Percentiles rank a stretch among this genome's conserved stretches.
These are phyloP conservation scores for slime mould (Dictyostelium discoideum) DNA, from an alignment of 78 protist genomes.

Conservation along the genomic window DNA sequence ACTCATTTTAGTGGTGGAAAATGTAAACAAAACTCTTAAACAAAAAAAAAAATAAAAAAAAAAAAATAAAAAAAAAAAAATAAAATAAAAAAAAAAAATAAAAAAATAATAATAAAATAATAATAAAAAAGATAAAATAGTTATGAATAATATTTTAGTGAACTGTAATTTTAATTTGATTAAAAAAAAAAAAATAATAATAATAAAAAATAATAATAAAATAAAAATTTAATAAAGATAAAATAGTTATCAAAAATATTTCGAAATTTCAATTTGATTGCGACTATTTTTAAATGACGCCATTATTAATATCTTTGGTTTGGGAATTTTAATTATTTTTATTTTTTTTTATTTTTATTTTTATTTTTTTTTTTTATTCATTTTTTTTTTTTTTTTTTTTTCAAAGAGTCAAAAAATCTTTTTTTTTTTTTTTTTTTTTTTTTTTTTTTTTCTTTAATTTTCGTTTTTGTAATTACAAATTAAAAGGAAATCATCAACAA, in stretches of 20 bases:
- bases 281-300: background rate
- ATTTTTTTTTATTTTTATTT: background rate
- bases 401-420: background rate
- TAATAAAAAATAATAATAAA: background rate
- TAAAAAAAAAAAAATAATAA: background rate
- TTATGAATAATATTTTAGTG: too few relatives aligned
- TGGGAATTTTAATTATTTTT: background rate
- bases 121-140: too few relatives aligned
- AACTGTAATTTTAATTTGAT: too few relatives aligned
- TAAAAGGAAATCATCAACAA: background rate
- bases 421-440: conserved; percentile 4
- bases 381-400: background rate
- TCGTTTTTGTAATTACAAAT: background rate
- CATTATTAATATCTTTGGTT: background rate
- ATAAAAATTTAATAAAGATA: background rate
- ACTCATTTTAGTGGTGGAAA: background rate
- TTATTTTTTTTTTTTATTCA: background rate
- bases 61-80: too few relatives aligned
- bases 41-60: background rate
- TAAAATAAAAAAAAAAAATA: too few relatives aligned
- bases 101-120: too few relatives aligned
- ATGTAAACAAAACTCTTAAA: conserved; percentile 57
- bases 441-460: background rate
- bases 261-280: background rate
- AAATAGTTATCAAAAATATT: background rate